Evolutionary conservation across 495 filamentous ascomycete species (phyloP).

Genomic region (Lophiostoma macrostomum): DNA sequence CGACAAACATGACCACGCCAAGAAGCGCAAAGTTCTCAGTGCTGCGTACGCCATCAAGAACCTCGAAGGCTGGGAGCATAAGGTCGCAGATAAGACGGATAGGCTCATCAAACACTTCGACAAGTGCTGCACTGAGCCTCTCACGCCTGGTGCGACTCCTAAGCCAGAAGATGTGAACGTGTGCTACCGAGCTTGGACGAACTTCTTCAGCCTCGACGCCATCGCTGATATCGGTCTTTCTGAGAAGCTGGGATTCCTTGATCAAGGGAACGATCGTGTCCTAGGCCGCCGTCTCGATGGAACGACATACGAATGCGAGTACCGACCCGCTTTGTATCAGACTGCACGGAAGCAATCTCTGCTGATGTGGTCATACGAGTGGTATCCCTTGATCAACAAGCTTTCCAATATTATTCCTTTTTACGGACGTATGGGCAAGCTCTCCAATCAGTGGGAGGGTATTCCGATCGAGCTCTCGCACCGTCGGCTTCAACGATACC

Average conservation of each 20-base stretch:
- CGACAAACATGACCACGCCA: conserved; percentile 49
- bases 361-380: conserved; percentile 50
- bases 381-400: conserved; percentile 40
- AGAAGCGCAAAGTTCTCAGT: conserved; percentile 52
- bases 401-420: conserved; percentile 31
- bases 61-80: conserved; percentile 55
- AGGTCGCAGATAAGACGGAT: conserved; percentile 52
- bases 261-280: conserved; percentile 46
- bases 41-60: conserved; percentile 55
- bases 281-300: conserved; percentile 46
- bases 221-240: conserved; percentile 55
- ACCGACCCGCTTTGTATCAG: conserved; percentile 48
- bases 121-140: conserved; percentile 24
- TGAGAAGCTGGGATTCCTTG: conserved; percentile 53
- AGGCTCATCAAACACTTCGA: conserved; percentile 34
- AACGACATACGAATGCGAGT: conserved; percentile 41
- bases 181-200: conserved; percentile 21
- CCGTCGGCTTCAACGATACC: conserved; percentile 36
- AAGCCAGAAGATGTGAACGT: conserved; percentile 25
- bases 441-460: conserved; percentile 37
- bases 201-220: conserved; percentile 33
- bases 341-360: conserved; percentile 45
- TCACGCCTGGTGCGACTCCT: neutral
- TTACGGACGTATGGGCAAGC: conserved; percentile 27
- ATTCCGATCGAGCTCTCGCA: conserved; percentile 35